Base-by-base conservation (phyloP, 345 rosid genomes). In the Pugionium dolabratum region DNA sequence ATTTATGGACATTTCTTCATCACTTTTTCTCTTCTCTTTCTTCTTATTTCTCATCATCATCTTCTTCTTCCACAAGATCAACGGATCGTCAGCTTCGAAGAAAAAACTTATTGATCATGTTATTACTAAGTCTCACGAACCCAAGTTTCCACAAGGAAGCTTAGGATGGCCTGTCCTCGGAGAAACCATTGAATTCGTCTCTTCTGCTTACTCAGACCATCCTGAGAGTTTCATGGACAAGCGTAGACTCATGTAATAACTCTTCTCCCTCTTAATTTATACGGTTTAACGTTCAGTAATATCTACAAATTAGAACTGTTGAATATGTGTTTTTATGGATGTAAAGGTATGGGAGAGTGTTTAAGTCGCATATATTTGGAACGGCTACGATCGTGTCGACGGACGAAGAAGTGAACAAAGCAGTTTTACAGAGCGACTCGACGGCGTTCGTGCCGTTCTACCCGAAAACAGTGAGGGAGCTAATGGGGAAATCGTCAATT, bases 301-400 rank as follows among this genome's bases (percentile, higher is more conserved):
- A 18, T 18, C 18, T 18, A 18, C 18, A 18, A 18, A 18, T 18
- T 18, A 18, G 18, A 18, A 18, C 18, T 18, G 18, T 18, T 18
- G 30, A 29, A 27, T 51, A 6, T 11, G 18, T 47, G n/a, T 34
- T 6, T 49, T 51, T 60, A 42, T 47, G 36, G 36, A 27, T 5
- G 34, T 54, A 8, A 7, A 92, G 98, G 80, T 86, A 87, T 45
- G 99, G 99, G 36, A 89, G 86, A 75, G 96, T 95, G 82, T 95
- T 95, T 72, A 95, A 86, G 85, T 88, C 99, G 6, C 99, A 95
- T 75, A 83, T 95, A 63, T 95, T 90, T 78, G 97, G 99, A 18
- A 83, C 81, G 41, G 85, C 85, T 9, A 85, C 91, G 1, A 85
- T 95, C 1, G 88, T 95, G 10, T 94, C 99, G 34, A 91, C 95